phyloP scores from a whole-genome alignment of 805 yeast genomes.

The Lachancea meyersii region DNA sequence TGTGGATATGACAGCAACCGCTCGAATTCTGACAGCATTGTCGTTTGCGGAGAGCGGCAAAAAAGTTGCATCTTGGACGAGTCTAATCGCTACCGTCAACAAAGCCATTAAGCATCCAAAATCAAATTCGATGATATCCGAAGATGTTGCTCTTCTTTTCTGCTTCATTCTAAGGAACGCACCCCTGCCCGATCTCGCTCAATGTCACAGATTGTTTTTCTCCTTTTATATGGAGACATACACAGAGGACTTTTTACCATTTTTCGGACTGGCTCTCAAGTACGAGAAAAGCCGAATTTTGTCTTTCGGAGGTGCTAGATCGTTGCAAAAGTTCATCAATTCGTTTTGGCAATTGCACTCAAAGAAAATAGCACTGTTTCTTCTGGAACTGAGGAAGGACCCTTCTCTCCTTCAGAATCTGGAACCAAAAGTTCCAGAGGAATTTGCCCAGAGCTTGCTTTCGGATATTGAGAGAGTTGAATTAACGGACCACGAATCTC shows the following conservation, averaged over 20 bases:
- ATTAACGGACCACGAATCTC: conserved; percentile 4
- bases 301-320: conserved; percentile 37
- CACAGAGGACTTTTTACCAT: conserved; percentile 45
- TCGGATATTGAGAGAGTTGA: neutral
- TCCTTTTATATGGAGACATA: conserved; percentile 34
- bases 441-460: conserved; percentile 14
- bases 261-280: conserved; percentile 33
- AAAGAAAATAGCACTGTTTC: conserved; percentile 38
- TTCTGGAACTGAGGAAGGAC: conserved; percentile 34
- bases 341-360: conserved; percentile 35
- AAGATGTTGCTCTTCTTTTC: conserved; percentile 40
- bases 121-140: conserved; percentile 13
- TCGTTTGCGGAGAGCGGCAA: conserved; percentile 67
- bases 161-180: conserved; percentile 51
- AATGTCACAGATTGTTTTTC: conserved; percentile 40
- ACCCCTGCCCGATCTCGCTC: conserved; percentile 42
- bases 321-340: conserved; percentile 45
- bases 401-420: conserved; percentile 32
- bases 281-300: conserved; percentile 41
- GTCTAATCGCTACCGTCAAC: conserved; percentile 12
- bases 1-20: conserved; percentile 22
- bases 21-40: conserved; percentile 42
- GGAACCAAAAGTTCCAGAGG: conserved; percentile 25
- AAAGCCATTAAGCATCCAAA: conserved; percentile 12
- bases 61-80: conserved; percentile 51